Evolutionary conservation across 345 rosid species (phyloP).

Genomic region (Diplotaxis tenuifolia): DNA sequence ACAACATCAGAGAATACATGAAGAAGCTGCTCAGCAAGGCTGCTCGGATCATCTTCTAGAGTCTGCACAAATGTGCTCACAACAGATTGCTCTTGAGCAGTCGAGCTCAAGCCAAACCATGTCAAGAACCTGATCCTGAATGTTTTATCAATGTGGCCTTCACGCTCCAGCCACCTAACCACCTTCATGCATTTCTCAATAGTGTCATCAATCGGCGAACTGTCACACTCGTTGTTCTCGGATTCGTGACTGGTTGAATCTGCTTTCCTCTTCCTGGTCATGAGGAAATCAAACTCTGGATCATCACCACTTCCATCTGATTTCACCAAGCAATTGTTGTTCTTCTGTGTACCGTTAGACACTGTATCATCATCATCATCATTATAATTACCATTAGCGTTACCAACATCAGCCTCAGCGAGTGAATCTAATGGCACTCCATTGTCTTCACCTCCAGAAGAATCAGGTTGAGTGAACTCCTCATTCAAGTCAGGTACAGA

Average conservation of each 20-base stretch:
- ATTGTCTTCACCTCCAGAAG: conserved; percentile 81
- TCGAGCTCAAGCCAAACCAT: conserved; percentile 91
- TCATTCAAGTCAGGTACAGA: conserved; percentile 92
- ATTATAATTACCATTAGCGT: conserved; percentile 12
- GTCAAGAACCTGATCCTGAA: conserved; percentile 88
- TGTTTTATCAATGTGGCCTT: conserved; percentile 66
- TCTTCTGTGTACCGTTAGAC: conserved; percentile 61
- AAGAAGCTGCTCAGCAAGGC: conserved; percentile 90
- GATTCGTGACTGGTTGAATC: conserved; percentile 43
- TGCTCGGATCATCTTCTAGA: conserved; percentile 73
- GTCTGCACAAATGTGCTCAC: conserved; percentile 87
- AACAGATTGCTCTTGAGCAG: conserved; percentile 79
- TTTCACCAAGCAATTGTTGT: conserved; percentile 46
- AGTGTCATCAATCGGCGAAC: conserved; percentile 77
- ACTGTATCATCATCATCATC: conserved; percentile 54
- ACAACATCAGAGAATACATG: conserved; percentile 74
- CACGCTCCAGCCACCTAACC: conserved; percentile 79
- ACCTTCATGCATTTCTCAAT: conserved; percentile 84
- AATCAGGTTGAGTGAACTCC: conserved; percentile 76
- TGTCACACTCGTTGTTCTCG: conserved; percentile 78
- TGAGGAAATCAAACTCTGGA: conserved; percentile 59
- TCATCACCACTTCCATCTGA: conserved; percentile 60
- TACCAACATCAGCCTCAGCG: conserved; percentile 45
- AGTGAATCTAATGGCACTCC: conserved; percentile 60
- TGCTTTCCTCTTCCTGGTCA: conserved; percentile 66